Conservation (phyloP, 1,284 basidiomycete genomes). For the Ustilago shanxiensis region DNA sequence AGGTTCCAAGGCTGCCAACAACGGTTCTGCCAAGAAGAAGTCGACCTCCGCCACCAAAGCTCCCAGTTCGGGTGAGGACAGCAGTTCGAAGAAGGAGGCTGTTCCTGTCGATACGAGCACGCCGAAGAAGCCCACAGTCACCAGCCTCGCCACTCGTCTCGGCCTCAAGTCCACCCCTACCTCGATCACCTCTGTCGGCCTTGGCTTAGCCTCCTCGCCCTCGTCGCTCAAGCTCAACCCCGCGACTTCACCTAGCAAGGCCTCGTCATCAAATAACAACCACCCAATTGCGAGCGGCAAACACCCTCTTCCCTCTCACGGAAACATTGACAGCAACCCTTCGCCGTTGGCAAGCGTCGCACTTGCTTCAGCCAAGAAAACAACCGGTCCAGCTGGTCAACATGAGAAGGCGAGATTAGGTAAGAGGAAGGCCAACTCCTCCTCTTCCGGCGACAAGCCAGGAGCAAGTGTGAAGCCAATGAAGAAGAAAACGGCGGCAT, state of each 20-base stretch:
- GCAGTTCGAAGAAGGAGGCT: background rate
- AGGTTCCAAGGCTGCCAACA: background rate
- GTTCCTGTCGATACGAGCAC: background rate
- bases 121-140: background rate
- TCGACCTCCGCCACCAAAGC: background rate
- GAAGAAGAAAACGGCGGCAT: background rate
- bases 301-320: no score
- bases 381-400: background rate
- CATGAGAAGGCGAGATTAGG: background rate
- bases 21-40: background rate
- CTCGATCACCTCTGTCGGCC: slow-evolving; percentile 16
- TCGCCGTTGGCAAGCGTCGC: background rate
- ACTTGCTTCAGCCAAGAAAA: background rate
- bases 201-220: slow-evolving; percentile 7
- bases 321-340: no score
- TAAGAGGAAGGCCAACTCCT: background rate
- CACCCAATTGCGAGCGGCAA: no score
- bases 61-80: background rate
- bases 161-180: background rate
- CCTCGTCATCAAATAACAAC: no score
- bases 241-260: background rate
- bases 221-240: background rate
- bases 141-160: background rate
- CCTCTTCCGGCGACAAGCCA: background rate
- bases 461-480: background rate